Evolutionary conservation across 768 basidiomycete species (phyloP).

Genomic region (Tricholoma matsutake): DNA sequence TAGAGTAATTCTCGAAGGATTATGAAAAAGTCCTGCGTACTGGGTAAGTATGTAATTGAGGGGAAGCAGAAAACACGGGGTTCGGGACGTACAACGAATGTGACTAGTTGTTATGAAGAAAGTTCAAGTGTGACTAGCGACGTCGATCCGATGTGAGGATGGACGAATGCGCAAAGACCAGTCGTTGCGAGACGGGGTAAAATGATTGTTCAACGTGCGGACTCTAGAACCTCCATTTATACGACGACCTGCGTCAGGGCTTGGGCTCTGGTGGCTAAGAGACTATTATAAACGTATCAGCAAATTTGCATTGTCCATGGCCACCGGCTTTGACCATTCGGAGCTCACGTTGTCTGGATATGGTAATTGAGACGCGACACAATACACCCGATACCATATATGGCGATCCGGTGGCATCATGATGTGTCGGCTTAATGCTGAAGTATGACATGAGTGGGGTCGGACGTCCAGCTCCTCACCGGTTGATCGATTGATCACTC

Average conservation of each 20-base stretch:
- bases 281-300: background rate
- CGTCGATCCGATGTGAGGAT: background rate
- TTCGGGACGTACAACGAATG: background rate
- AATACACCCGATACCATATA: too few relatives aligned
- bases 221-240: background rate
- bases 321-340: background rate
- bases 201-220: background rate
- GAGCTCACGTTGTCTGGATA: background rate
- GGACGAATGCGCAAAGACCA: background rate
- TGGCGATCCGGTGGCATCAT: too few relatives aligned
- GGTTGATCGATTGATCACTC: too few relatives aligned
- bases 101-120: background rate
- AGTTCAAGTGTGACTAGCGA: background rate
- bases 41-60: background rate
- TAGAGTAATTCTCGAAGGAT: background rate
- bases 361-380: background rate
- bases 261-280: background rate
- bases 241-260: background rate
- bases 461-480: too few relatives aligned
- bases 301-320: background rate
- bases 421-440: too few relatives aligned
- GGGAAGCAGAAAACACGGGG: background rate
- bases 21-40: background rate
- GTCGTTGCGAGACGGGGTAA: background rate
- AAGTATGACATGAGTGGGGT: too few relatives aligned